Percentiles rank a stretch among this genome's conserved stretches.
phyloP scores from a whole-genome alignment of 177 flowering plant species.

The Vitis hybrid region DNA sequence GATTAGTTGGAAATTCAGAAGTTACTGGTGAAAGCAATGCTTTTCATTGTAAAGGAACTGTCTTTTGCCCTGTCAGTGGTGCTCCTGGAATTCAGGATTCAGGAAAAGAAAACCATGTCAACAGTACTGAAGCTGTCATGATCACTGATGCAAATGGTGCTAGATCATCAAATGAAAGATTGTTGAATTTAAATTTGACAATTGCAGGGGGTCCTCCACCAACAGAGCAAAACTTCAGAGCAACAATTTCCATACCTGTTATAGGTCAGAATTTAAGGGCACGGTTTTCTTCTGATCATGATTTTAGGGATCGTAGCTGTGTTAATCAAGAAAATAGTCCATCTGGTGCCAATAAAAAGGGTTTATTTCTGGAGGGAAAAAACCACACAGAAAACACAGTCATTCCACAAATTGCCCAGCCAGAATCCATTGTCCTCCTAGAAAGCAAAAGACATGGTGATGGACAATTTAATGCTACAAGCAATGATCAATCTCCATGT shows the following conservation, averaged over 20 bases:
- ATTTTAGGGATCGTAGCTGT: constrained; percentile 20
- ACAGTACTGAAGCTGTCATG: constrained; percentile 8
- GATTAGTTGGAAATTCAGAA: constrained; percentile 62
- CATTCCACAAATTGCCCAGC: constrained; percentile 11
- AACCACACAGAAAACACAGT: constrained; percentile 9
- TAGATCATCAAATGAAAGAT: constrained; percentile 18
- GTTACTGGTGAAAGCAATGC: constrained; percentile 28
- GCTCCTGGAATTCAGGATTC: constrained; percentile 15
- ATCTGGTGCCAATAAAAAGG: constrained; percentile 8
- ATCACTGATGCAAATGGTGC: constrained; percentile 18
- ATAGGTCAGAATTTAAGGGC: constrained; percentile 72
- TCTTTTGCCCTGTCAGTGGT: neutral
- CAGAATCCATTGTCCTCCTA: constrained; percentile 16
- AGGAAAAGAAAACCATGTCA: constrained; percentile 19
- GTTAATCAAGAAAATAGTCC: constrained; percentile 10
- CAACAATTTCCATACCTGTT: constrained; percentile 77
- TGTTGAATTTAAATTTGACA: constrained; percentile 47
- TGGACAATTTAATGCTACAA: constrained; percentile 9
- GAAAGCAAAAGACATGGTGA: constrained; percentile 21
- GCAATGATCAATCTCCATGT: constrained; percentile 14
- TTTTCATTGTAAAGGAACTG: too few relatives aligned
- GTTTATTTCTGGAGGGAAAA: constrained; percentile 15
- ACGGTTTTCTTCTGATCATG: constrained; percentile 40
- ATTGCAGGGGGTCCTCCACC: constrained; percentile 99
- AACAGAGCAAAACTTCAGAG: constrained; percentile 75